Conservation (phyloP, 2,329 filamentous ascomycete species). For the Thelonectria blattea region DNA sequence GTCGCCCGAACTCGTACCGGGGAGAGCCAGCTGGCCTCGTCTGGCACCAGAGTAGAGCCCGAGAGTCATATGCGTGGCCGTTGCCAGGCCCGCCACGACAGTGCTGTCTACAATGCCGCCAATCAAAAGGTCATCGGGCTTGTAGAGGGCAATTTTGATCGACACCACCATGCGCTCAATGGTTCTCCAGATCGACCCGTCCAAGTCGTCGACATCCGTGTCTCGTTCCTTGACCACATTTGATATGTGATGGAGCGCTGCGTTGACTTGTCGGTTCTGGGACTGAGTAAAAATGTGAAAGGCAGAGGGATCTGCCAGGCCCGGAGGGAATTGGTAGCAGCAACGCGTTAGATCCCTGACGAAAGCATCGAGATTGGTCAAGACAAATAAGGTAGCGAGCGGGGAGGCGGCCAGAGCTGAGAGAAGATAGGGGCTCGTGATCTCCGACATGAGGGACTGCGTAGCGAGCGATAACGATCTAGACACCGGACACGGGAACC, state of each 20-base stretch:
- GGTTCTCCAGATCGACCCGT: conserved; percentile 37
- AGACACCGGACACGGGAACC: conserved; percentile 31
- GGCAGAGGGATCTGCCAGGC: conserved; percentile 38
- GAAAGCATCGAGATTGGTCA: conserved; percentile 38
- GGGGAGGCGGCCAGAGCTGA: conserved; percentile 35
- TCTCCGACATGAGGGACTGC: conserved; percentile 41
- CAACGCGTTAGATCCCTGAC: conserved; percentile 43
- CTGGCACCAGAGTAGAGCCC: conserved; percentile 37
- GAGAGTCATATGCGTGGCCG: conserved; percentile 39
- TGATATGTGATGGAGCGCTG: conserved; percentile 33
- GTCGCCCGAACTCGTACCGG: conserved; percentile 33
- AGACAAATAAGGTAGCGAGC: conserved; percentile 37
- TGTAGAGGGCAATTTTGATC: conserved; percentile 39
- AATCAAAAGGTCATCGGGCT: conserved; percentile 43
- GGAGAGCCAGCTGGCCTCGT: conserved; percentile 35
- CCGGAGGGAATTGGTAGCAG: conserved; percentile 44
- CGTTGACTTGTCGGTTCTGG: conserved; percentile 39
- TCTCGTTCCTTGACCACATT: conserved; percentile 24
- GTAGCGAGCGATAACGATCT: conserved; percentile 40
- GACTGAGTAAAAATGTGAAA: conserved; percentile 44
- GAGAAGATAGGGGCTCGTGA: conserved; percentile 34
- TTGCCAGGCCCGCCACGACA: conserved; percentile 40
- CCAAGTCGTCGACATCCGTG: not conserved
- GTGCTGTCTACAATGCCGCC: conserved; percentile 44
- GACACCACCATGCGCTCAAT: conserved; percentile 37